phyloP scores from a whole-genome alignment of 371 early-diverging fungal genomes.

The Vittaforma corneae region DNA sequence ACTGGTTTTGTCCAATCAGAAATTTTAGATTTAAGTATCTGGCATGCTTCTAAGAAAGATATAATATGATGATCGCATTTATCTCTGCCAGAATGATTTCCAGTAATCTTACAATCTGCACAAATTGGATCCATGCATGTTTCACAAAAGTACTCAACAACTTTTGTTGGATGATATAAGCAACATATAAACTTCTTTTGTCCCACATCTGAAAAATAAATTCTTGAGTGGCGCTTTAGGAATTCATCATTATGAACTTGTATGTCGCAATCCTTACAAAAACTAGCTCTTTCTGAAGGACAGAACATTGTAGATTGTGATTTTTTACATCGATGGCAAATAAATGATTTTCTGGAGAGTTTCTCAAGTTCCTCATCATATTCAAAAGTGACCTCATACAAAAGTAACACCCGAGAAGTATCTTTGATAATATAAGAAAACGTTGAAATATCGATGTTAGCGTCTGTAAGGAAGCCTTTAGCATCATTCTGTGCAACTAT shows the following conservation, averaged over 20 bases:
- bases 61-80: constrained; percentile 41
- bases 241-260: constrained; percentile 55
- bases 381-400: constrained; percentile 57
- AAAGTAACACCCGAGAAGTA: constrained; percentile 40
- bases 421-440: constrained; percentile 56
- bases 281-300: constrained; percentile 58
- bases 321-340: constrained; percentile 54
- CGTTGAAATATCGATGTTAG: constrained; percentile 17
- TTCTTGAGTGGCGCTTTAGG: constrained; percentile 52
- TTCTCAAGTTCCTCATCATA: constrained; percentile 57
- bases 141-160: constrained; percentile 57
- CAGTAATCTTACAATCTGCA: constrained; percentile 55
- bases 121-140: constrained; percentile 55
- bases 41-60: constrained; percentile 56
- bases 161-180: constrained; percentile 35
- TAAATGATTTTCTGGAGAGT: constrained; percentile 32
- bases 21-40: constrained; percentile 23
- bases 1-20: neutral
- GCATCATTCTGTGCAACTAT: constrained; percentile 27
- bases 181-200: constrained; percentile 57
- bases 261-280: constrained; percentile 57
- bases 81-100: constrained; percentile 48
- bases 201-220: constrained; percentile 54
- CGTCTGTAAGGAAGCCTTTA: constrained; percentile 8
- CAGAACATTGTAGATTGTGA: constrained; percentile 51